Base-by-base conservation (phyloP, 768 basidiomycete genomes). In the Serendipita sp. region DNA sequence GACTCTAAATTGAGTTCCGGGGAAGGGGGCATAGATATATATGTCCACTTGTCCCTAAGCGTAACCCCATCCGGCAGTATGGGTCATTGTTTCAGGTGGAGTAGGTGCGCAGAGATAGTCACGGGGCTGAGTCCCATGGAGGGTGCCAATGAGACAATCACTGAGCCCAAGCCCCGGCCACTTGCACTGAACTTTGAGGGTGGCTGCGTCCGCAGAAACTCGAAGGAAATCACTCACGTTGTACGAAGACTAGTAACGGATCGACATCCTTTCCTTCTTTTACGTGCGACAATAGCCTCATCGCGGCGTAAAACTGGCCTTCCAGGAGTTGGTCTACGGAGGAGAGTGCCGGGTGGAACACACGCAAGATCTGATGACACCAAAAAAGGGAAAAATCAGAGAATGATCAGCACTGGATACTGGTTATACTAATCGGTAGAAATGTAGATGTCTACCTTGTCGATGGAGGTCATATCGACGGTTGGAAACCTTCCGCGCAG, bases 221-320 rank as follows among this genome's bases (percentile, higher is more conserved):
- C 41, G 13, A 51, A 13, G 53, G 35, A 41, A 41, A 7, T 30
- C 44, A 62, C 81, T 66, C 68, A 88, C 89, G 84, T 77, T 91
- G 89, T 1, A 86, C 79, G 68, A 91, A 91, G 0, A 85, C 87
- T 34, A 90, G 78, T 4, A 76, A 76, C 48, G 83, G 75, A 66
- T 90, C 87, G 1, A 87, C 73, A 5, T 81, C 78, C 80, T 87
- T 86, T n/a, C 69, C 70, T 13, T 74, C 76, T 69, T 82, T 78
- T 41, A 76, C 80, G 64, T 90, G 88, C 4, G 81, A 72, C 0
- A 86, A 80, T 2, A 91, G 80, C 45, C 89, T 75, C 28, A 89
- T 74, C 0, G 80, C 83, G 5, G 88, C 88, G 69, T 90, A 90
- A 71, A 90, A 88, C 69, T 91, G 85, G 15, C 85, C 84, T 0